Base-by-base conservation (phyloP, 106 monocot genomes). In the Hemerocallis citrina region DNA sequence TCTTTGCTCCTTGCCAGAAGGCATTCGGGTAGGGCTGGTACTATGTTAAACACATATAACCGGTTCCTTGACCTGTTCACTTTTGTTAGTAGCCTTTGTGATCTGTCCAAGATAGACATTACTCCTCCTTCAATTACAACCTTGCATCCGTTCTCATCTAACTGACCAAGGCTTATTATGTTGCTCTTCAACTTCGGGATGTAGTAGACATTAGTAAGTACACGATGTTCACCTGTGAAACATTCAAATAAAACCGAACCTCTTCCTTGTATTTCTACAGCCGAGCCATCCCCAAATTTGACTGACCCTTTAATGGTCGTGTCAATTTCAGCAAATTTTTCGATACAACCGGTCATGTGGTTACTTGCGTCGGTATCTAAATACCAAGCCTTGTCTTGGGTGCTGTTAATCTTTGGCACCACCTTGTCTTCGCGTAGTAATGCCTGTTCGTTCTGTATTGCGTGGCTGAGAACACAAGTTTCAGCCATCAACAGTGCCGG, bases 281-380 rank as follows among this genome's bases (percentile, higher is more conserved):
- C 24, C 56, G 56, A 57, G 56, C 31, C 31, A 57, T 57, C 56
- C 1, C 56, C 56, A 28, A 57, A 57, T 28, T 33, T 57, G 31
- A 57, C 25, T 12, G 56, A 17, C 13, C 27, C 56, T 11, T 57
- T 28, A 10, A 28, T 1, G 17, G 56, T 17, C 11, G 12, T 17
- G 21, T 57, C 56, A 21, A 57, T 22, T 3, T 1, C 19, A 0
- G 56, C 21, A 21, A 57, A 57, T 28, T 27, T 57, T 28, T 22
- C 56, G 1, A 11, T 33, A 57, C 12, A 28, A 33, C 56, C 52
- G 27, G 56, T 57, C 56, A 57, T 64, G 17, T 43, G 30, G 13
- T 28, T 45, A 43, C 22, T 64, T 46, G 45, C 63, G 3, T 13
- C 50, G n/a, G 50, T 50, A 20, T 50, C 50, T 43, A 43, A 43